Conservation (phyloP, 257 asterid species). For the Solanum sitiens region DNA sequence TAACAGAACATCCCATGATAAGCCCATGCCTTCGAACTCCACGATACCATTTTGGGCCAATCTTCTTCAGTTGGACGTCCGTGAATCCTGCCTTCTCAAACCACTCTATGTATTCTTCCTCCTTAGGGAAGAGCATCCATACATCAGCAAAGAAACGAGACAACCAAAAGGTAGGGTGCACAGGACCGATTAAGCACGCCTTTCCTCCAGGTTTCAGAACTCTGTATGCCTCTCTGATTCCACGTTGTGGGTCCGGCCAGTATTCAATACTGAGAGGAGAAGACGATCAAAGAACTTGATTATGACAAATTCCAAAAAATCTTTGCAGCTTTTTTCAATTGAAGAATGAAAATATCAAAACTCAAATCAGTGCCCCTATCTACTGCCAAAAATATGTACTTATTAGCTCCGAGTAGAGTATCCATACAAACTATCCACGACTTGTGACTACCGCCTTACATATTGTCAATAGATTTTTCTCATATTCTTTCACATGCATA, state of each 20-base stretch:
- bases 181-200: constrained; percentile 94
- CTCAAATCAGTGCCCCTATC: background rate
- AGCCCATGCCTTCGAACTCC: constrained; percentile 96
- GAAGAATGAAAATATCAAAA: background rate
- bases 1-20: constrained; percentile 97
- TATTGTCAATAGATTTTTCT: background rate
- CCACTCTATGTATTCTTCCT: constrained; percentile 97
- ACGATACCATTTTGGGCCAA: constrained; percentile 98
- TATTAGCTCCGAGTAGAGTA: background rate
- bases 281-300: background rate
- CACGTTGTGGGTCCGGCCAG: constrained; percentile 99
- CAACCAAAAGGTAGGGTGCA: constrained; percentile 81
- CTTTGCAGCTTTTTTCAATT: background rate
- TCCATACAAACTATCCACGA: background rate
- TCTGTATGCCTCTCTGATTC: constrained; percentile 90
- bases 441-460: background rate
- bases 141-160: constrained; percentile 90
- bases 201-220: constrained; percentile 80
- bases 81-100: constrained; percentile 81
- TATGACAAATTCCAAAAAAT: background rate
- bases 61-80: constrained; percentile 82
- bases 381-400: background rate
- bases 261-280: constrained; percentile 60
- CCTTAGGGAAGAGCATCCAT: constrained; percentile 99
- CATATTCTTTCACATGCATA: background rate